Conservation (phyloP, 495 filamentous ascomycete genomes). For the Peziza echinospora region DNA sequence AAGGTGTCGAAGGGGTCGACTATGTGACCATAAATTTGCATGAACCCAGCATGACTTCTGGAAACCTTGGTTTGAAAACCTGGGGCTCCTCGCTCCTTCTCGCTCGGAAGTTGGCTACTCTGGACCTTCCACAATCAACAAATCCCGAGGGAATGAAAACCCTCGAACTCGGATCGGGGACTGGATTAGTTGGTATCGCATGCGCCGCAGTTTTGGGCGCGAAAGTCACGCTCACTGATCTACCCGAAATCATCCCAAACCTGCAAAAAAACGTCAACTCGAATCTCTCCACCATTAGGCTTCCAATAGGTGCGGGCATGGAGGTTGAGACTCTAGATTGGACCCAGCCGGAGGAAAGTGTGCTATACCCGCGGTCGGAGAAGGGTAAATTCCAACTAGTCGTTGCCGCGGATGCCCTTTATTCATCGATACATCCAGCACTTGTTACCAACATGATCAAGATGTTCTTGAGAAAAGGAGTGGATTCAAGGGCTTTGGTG, state of each 20-base stretch:
- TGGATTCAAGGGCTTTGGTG: conserved; percentile 32
- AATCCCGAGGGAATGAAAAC: conserved; percentile 14
- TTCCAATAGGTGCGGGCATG: conserved; percentile 12
- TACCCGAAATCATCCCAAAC: conserved; percentile 48
- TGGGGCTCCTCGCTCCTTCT: conserved; percentile 80
- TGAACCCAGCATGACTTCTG: conserved; percentile 68
- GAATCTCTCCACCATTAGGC: conserved; percentile 25
- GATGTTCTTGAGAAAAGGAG: conserved; percentile 28
- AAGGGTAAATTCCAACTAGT: conserved; percentile 35
- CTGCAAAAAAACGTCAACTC: conserved; percentile 35
- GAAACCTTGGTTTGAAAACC: conserved; percentile 79
- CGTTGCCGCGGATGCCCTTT: conserved; percentile 50
- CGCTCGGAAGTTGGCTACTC: conserved; percentile 40
- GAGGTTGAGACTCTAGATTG: conserved; percentile 44
- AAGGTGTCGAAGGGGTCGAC: conserved; percentile 10
- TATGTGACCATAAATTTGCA: conserved; percentile 35
- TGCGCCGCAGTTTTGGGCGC: conserved; percentile 21
- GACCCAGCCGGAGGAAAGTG: conserved; percentile 21
- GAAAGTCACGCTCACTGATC: conserved; percentile 39
- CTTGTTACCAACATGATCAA: conserved; percentile 38
- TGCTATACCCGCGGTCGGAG: conserved; percentile 5
- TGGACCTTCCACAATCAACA: conserved; percentile 1
- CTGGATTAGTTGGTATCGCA: conserved; percentile 38
- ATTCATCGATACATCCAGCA: conserved; percentile 41
- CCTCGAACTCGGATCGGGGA: conserved; percentile 44